Evolutionary conservation across 2,329 filamentous ascomycete species (phyloP).

Genomic region (Phyllosticta citribraziliensis): DNA sequence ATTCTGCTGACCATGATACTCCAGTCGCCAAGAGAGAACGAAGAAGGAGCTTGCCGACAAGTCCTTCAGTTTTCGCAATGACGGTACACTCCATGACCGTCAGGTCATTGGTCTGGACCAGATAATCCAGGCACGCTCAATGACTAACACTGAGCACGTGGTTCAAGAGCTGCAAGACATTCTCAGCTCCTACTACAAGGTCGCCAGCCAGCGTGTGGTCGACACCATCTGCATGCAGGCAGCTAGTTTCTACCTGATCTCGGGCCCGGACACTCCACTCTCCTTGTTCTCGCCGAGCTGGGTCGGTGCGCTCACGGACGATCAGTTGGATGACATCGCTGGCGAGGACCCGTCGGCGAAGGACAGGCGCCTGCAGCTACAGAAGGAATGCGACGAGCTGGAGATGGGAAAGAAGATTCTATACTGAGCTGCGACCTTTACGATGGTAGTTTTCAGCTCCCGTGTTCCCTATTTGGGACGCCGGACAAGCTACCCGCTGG

Average conservation of each 20-base stretch:
- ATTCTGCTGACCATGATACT: too few species aligned
- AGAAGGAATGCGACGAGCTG: constrained; percentile 37
- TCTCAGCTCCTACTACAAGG: constrained; percentile 52
- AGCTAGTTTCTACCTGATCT: constrained; percentile 44
- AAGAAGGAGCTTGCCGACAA: too few species aligned
- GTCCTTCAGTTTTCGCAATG: too few species aligned
- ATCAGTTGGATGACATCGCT: constrained; percentile 46
- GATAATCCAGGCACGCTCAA: too few species aligned
- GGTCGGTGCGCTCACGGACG: constrained; percentile 37
- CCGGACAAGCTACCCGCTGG: too few species aligned
- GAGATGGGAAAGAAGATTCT: constrained; percentile 28
- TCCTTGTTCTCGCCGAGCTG: constrained; percentile 43
- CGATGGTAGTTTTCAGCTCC: too few species aligned
- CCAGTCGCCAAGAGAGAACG: too few species aligned
- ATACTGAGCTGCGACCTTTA: not conserved
- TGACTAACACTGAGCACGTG: constrained; percentile 29
- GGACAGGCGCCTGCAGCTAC: constrained; percentile 35
- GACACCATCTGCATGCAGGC: constrained; percentile 54
- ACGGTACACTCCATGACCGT: too few species aligned
- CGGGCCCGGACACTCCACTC: constrained; percentile 41
- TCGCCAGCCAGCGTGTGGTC: constrained; percentile 51
- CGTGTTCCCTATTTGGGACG: too few species aligned
- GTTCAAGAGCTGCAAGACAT: constrained; percentile 50
- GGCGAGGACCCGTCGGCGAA: constrained; percentile 43
- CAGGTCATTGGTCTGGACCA: too few species aligned